Evolutionary conservation across 352 stramenopile species (phyloP).

Genomic region (Pythium rishiriense): DNA sequence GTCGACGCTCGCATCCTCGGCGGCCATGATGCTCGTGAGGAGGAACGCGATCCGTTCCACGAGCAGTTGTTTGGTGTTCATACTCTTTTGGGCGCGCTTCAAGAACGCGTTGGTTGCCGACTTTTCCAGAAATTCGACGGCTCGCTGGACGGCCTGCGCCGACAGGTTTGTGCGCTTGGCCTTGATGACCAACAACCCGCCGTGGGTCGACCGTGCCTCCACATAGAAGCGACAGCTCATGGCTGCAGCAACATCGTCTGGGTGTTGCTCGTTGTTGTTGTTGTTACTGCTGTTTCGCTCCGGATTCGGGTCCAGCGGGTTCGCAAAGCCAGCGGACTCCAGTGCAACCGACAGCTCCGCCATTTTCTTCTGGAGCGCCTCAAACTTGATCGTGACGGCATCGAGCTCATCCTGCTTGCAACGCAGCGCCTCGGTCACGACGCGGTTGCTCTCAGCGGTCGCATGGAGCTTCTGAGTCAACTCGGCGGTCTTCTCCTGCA

Average conservation of each 20-base stretch:
- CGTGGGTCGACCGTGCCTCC: slow-evolving; percentile 77
- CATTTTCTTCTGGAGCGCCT: slow-evolving; percentile 79
- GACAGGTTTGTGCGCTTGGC: slow-evolving; percentile 88
- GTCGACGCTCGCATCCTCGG: slow-evolving; percentile 72
- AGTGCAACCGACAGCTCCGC: slow-evolving; percentile 53
- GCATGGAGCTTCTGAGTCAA: slow-evolving; percentile 88
- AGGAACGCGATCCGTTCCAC: slow-evolving; percentile 89
- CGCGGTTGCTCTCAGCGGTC: slow-evolving; percentile 91
- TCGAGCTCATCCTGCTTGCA: slow-evolving; percentile 91
- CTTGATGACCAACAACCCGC: slow-evolving; percentile 89
- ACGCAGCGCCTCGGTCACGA: slow-evolving; percentile 91
- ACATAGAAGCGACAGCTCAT: slow-evolving; percentile 87
- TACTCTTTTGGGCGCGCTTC: slow-evolving; percentile 91
- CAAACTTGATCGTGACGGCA: slow-evolving; percentile 76
- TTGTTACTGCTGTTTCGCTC: slow-evolving; percentile 22
- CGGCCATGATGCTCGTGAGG: slow-evolving; percentile 63
- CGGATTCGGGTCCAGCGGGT: slow-evolving; percentile 35
- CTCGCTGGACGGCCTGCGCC: slow-evolving; percentile 47
- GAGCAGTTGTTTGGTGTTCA: slow-evolving; percentile 92
- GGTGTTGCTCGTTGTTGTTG: slow-evolving; percentile 33
- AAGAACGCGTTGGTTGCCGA: slow-evolving; percentile 92
- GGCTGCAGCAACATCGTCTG: slow-evolving; percentile 60
- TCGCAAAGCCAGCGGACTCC: slow-evolving; percentile 49
- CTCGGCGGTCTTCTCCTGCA: slow-evolving; percentile 89
- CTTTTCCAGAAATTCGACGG: slow-evolving; percentile 89